These are phyloP conservation scores for Coniochaeta sp. DNA, from an alignment of 2,329 filamentous ascomycete genomes.

Conservation along the genomic window DNA sequence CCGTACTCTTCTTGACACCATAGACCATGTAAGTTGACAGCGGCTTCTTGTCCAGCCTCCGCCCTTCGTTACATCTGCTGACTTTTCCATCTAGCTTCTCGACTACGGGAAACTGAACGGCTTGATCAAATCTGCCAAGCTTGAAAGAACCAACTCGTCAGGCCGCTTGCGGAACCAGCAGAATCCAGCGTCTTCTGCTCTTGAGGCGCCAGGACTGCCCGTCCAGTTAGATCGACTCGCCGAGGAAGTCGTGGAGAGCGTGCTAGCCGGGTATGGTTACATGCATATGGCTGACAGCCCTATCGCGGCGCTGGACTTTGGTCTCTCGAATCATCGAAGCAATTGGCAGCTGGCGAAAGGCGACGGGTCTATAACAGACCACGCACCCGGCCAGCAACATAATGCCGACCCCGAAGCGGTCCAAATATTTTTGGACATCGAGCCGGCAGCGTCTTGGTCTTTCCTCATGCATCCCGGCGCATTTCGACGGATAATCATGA, in stretches of 20 bases:
- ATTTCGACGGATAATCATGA: conserved; percentile 43
- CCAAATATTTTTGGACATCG: conserved; percentile 39
- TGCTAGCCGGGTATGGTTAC: conserved; percentile 37
- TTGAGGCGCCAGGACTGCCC: background rate
- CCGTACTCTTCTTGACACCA: conserved; percentile 43
- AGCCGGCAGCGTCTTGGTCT: conserved; percentile 34
- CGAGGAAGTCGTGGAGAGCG: conserved; percentile 40
- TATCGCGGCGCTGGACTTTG: background rate
- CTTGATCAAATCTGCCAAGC: conserved; percentile 4
- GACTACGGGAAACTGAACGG: conserved; percentile 9
- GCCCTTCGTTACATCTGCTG: background rate
- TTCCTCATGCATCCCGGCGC: conserved; percentile 46
- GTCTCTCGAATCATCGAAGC: background rate
- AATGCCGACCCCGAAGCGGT: background rate
- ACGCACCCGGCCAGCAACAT: background rate
- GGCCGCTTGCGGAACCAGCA: background rate
- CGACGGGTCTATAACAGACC: too few species aligned
- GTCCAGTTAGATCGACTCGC: conserved; percentile 31
- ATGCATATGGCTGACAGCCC: conserved; percentile 8
- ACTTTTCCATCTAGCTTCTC: conserved; percentile 1
- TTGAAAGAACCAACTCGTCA: conserved; percentile 1
- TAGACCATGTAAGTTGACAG: conserved; percentile 45
- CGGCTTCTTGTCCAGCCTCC: too few species aligned
- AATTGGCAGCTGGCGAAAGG: background rate
- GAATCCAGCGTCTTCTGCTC: background rate